Evolutionary conservation across 768 basidiomycete genomes (phyloP).

Genomic region (Artomyces pyxidatus): DNA sequence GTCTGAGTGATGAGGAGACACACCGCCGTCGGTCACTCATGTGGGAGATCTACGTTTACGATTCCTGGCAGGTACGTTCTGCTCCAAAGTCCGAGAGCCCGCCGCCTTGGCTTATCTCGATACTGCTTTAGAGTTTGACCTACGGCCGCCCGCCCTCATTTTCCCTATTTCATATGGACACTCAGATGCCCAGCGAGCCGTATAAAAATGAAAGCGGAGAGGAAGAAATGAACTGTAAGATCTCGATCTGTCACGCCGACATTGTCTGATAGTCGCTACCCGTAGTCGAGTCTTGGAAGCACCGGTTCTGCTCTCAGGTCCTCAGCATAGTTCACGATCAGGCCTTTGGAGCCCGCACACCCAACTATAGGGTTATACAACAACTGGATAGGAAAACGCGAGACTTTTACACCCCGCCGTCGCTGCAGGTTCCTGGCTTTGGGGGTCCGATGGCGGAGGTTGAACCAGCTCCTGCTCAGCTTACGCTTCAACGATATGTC

Average conservation of each 20-base stretch:
- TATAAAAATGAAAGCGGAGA: constrained; percentile 42
- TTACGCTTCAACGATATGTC: constrained; percentile 62
- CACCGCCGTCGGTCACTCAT: constrained; percentile 50
- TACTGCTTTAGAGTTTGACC: constrained; percentile 46
- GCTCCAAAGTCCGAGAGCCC: not conserved
- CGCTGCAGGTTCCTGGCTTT: constrained; percentile 57
- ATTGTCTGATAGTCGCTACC: constrained; percentile 3
- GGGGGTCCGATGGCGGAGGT: constrained; percentile 33
- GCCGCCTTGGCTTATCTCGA: constrained; percentile 5
- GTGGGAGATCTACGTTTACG: constrained; percentile 61
- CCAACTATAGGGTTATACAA: constrained; percentile 52
- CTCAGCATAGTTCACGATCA: constrained; percentile 58
- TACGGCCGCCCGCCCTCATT: constrained; percentile 67
- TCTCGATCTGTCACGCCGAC: not conserved
- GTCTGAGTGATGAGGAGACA: constrained; percentile 46
- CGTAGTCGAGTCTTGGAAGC: constrained; percentile 62
- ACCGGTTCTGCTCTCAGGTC: constrained; percentile 54
- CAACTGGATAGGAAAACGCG: constrained; percentile 63
- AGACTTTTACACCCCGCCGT: constrained; percentile 54
- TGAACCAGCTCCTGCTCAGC: constrained; percentile 41
- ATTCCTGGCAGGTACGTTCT: constrained; percentile 56
- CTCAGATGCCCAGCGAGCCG: constrained; percentile 35
- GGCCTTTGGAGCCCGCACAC: constrained; percentile 55
- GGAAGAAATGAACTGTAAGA: constrained; percentile 51
- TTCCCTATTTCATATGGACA: constrained; percentile 26